A percentile compares a stretch with the other conserved stretches of the same genome.
Evolutionary conservation across 106 monocot species (phyloP).

Genomic region (Narthecium ossifragum): DNA sequence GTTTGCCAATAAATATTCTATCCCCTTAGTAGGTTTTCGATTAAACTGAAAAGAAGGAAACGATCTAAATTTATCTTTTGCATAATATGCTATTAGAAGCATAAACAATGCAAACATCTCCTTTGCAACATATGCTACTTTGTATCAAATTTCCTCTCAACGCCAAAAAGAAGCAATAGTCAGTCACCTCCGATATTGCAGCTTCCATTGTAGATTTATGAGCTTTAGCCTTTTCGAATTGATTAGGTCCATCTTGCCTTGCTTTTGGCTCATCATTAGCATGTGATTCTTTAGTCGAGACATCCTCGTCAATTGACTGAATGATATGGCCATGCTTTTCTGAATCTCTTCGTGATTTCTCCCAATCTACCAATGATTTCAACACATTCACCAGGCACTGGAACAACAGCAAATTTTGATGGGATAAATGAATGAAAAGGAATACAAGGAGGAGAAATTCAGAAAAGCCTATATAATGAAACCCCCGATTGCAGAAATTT

Average conservation of each 20-base stretch:
- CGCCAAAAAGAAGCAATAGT: too few relatives aligned
- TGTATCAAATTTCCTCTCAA: too few relatives aligned
- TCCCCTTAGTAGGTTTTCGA: slow-evolving; percentile 75
- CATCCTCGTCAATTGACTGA: slow-evolving; percentile 52
- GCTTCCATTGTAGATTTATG: slow-evolving; percentile 93
- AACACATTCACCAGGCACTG: slow-evolving; percentile 92
- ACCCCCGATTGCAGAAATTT: too few relatives aligned
- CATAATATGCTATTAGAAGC: too few relatives aligned
- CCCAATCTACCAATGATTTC: slow-evolving; percentile 90
- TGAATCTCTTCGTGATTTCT: slow-evolving; percentile 54
- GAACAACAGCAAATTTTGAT: neutral
- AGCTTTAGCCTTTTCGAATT: slow-evolving; percentile 96
- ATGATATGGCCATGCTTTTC: slow-evolving; percentile 28
- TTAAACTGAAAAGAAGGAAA: neutral
- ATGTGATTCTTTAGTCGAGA: slow-evolving; percentile 21
- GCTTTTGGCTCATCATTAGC: slow-evolving; percentile 38
- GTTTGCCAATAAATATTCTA: slow-evolving; percentile 73
- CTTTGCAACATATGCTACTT: too few relatives aligned
- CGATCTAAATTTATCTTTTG: too few relatives aligned
- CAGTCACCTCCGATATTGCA: slow-evolving; percentile 73
- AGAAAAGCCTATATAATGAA: too few relatives aligned
- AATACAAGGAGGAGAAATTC: neutral
- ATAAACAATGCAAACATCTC: too few relatives aligned
- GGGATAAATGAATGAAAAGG: neutral
- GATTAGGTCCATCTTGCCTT: slow-evolving; percentile 56